Evolutionary conservation across 2,329 filamentous ascomycete species (phyloP).

Genomic region (Aureobasidium sp.): DNA sequence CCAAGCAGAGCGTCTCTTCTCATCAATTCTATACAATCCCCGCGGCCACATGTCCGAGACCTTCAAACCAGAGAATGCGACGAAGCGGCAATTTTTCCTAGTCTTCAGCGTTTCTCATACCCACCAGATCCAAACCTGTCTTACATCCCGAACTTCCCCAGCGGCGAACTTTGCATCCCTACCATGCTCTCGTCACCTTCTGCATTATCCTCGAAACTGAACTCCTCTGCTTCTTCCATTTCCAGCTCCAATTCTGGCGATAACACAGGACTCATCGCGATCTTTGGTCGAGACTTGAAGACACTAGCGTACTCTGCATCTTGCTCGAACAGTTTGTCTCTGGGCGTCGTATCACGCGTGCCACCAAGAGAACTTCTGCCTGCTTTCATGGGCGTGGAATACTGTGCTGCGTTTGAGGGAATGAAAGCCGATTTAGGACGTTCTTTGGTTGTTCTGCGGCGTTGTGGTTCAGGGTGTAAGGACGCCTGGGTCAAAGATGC

Average conservation of each 20-base stretch:
- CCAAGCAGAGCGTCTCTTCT: no score
- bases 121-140: no score
- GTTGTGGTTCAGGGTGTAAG: constrained; percentile 24
- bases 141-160: background rate
- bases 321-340: constrained; percentile 75
- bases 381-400: constrained; percentile 55
- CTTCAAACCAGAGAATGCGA: no score
- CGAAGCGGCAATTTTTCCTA: no score
- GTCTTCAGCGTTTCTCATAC: no score
- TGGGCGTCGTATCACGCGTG: constrained; percentile 52
- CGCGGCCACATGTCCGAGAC: no score
- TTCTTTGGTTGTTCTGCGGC: constrained; percentile 3
- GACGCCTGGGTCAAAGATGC: constrained; percentile 78
- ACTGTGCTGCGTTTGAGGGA: constrained; percentile 51
- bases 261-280: constrained; percentile 75
- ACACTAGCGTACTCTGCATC: constrained; percentile 83
- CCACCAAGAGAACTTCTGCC: background rate
- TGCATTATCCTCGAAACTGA: background rate
- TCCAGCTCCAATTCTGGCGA: background rate
- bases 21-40: no score
- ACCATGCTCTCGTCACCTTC: background rate
- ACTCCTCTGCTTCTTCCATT: constrained; percentile 1
- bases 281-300: constrained; percentile 85
- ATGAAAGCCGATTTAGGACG: constrained; percentile 41
- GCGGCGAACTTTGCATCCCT: constrained; percentile 2